Base-by-base conservation (phyloP, 1,284 basidiomycete species). In the Malassezia globosa region DNA sequence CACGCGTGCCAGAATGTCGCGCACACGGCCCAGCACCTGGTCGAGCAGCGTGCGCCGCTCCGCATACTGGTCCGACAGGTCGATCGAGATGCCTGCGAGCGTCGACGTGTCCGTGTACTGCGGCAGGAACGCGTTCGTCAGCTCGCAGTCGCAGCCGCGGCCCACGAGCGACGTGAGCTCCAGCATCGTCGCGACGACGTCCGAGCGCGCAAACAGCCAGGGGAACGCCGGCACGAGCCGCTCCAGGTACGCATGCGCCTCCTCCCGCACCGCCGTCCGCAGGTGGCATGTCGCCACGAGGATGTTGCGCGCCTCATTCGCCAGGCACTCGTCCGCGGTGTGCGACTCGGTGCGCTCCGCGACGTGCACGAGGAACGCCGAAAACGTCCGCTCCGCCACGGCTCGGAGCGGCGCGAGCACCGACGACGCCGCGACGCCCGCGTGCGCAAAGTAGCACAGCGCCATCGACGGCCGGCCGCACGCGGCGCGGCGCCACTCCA, bases 71-170 rank as follows among this genome's bases (percentile, higher is more conserved):
- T 96, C 94, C 4, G 85, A 83, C 19, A 97, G 75, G 54, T 87
- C 80, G 29, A 97, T 75, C 13, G 78, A 81, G 58, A 96, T 79
- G 36, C 78, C 78, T 43, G 56, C 80, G 60, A 83, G 78, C 40
- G 84, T 81, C 1, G 92, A 96, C 51, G 77, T 75, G 73, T 85
- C 95, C 58, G 82, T 80, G 69, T 86, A 88, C 22, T 79, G 75
- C 1, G 92, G 88, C 51, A 90, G 87, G 71, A 87, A 94, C 85
- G 96, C 92, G 72, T 95, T 87, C 8, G 80, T 77, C 66, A 82
- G 88, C 74, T 95, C 87, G 54, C 87, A 84, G 73, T 96, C 87
- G 68, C 88, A 90, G 1, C 85, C 82, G 43, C 82, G 79, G 47
- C 89, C 81, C 57, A 97, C 76, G 11, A 96, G 76, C 0, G 92